Percentiles rank a stretch among this genome's conserved stretches.
Evolutionary conservation across 2,329 filamentous ascomycete genomes (phyloP).

Genomic region (Alternaria rosae): DNA sequence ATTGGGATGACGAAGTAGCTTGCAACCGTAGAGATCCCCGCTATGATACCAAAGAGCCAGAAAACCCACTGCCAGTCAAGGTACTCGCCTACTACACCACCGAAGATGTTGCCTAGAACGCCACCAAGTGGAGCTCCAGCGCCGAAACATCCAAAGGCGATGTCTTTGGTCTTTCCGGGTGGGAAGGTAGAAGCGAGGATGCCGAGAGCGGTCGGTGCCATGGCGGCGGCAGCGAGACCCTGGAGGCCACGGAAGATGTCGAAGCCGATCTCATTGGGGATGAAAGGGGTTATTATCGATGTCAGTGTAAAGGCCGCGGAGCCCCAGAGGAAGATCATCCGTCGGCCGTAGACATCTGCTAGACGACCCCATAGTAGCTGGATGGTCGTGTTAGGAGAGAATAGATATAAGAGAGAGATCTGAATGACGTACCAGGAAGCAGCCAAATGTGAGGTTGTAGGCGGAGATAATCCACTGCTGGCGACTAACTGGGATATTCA

Average conservation of each 20-base stretch:
- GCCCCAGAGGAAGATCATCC: constrained; percentile 69
- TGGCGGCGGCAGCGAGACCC: constrained; percentile 72
- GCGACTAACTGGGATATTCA: constrained; percentile 65
- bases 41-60: constrained; percentile 68
- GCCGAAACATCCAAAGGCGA: constrained; percentile 63
- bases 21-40: constrained; percentile 63
- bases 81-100: constrained; percentile 69
- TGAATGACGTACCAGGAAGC: constrained; percentile 59
- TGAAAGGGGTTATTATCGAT: constrained; percentile 68
- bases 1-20: constrained; percentile 68
- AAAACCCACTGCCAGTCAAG: constrained; percentile 47
- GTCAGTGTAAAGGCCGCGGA: constrained; percentile 69
- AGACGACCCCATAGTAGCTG: constrained; percentile 71
- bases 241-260: constrained; percentile 72
- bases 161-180: constrained; percentile 73
- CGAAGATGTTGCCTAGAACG: constrained; percentile 70
- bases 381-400: constrained; percentile 2
- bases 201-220: constrained; percentile 74
- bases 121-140: constrained; percentile 71
- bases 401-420: not conserved
- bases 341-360: constrained; percentile 72
- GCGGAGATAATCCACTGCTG: constrained; percentile 73
- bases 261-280: constrained; percentile 72
- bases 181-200: constrained; percentile 73
- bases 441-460: constrained; percentile 71